These are phyloP conservation scores for Axilococcus clingmanii DNA, from an alignment of 139 green algal species.

Conservation along the genomic window DNA sequence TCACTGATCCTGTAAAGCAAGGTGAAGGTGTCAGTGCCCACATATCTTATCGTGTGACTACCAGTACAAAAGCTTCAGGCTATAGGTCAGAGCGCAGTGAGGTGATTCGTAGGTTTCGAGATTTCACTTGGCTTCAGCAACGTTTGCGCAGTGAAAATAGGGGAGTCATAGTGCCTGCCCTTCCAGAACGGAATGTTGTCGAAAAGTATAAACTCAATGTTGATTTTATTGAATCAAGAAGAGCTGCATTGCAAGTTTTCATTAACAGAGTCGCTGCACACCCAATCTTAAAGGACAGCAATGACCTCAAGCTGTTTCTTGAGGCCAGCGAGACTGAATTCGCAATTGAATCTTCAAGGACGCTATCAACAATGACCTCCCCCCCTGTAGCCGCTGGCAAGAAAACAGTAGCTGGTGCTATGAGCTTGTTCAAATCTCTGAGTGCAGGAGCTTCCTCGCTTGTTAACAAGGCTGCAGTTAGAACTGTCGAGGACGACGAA, in stretches of 20 bases:
- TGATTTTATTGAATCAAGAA: conserved; percentile 85
- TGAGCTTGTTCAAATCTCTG: conserved; percentile 10
- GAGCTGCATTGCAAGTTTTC: conserved; percentile 71
- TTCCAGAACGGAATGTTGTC: conserved; percentile 87
- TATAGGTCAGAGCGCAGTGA: conserved; percentile 35
- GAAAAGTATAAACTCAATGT: conserved; percentile 83
- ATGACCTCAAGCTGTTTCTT: conserved; percentile 70
- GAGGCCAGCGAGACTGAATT: conserved; percentile 75
- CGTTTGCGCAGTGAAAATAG: conserved; percentile 63
- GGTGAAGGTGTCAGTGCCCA: conserved; percentile 69
- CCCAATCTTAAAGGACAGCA: conserved; percentile 51
- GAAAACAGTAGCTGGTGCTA: conserved; percentile 10
- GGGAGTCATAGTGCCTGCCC: conserved; percentile 78
- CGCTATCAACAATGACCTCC: too few species aligned
- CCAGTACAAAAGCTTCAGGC: conserved; percentile 25
- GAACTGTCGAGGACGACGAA: background rate
- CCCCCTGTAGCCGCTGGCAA: conserved; percentile 2
- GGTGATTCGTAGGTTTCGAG: conserved; percentile 82
- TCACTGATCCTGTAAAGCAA: conserved; percentile 86
- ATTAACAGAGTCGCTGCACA: conserved; percentile 66
- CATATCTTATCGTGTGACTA: conserved; percentile 64
- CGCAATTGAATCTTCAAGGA: conserved; percentile 55
- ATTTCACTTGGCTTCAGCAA: conserved; percentile 82
- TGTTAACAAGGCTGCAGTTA: background rate
- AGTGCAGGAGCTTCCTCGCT: conserved; percentile 8